Evolutionary conservation across 352 stramenopile species (phyloP), one percentile per base, ranked within the genome.

Genomic region (Globisporangium acanthophoron): DNA sequence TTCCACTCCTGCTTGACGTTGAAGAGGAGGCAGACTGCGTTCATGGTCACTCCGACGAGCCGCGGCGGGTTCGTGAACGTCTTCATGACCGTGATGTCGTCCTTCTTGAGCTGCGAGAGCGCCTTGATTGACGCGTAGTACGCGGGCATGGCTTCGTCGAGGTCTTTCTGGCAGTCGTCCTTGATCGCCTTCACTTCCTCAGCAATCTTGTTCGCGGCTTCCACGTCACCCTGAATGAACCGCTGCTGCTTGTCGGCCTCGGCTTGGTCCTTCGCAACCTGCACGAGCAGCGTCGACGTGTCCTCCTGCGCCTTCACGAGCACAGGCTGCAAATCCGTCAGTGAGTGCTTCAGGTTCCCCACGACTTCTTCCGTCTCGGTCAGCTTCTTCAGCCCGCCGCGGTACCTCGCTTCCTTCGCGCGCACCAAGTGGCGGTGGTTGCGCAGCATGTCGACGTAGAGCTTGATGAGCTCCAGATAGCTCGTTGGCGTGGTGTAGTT

Each of bases 401-500:
- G 82, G 45, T 94, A 94, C 8, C 85, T 69, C 5, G 81, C 71
- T 59, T 97, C 83, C 45, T 96, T 96, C 1, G 69, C 78, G 35
- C 83, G 81, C 5, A 98, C 88, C 1, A 92, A 60, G 24, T 86
- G 77, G 1, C 92, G 81, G 59, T 97, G 87, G 27, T 80, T 92
- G 39, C 80, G 77, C 3, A 98, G 60, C 78, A 98, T 94, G 49
- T 94, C 81, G 15, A 96, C 82, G 54, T 98, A 98, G 35, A 97
- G 66, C 40, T 93, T 87, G 50, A 98, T 94, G n/a, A 98, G 79
- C 63, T 98, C 94, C 5, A 98, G 68, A 59, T 98, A 98, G 55
- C 87, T 97, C 46, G 93, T 98, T 1, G 94, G 93, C 7, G 94
- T 98, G n/a, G 94, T 97, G 59, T 98, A 98, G 63, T 97, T 98